Evolutionary conservation across 331 rosid species (phyloP).

Genomic region (Quercus lobata): DNA sequence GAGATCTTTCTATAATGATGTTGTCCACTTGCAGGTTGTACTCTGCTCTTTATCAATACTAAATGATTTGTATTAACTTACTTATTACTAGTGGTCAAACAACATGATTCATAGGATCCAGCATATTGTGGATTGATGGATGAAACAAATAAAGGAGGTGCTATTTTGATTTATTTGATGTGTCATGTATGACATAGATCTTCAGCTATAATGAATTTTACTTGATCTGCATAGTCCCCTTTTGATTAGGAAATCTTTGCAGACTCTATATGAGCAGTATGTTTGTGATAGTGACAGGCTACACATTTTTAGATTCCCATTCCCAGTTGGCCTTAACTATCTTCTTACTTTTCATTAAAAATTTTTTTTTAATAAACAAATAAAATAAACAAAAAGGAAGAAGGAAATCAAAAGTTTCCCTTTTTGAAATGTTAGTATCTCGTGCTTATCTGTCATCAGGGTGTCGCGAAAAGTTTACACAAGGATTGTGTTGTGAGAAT

Average conservation of each 20-base stretch:
- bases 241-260: neutral
- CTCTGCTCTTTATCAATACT: constrained; percentile 2
- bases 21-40: constrained; percentile 77
- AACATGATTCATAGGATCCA: no score
- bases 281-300: neutral
- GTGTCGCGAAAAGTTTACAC: constrained; percentile 62
- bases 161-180: neutral
- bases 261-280: neutral
- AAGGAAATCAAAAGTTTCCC: neutral
- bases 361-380: no score
- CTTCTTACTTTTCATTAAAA: neutral
- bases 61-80: neutral
- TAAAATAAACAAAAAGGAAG: neutral
- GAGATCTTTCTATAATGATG: constrained; percentile 73
- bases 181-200: neutral
- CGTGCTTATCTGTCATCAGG: constrained; percentile 36
- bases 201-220: neutral
- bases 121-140: neutral
- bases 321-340: neutral
- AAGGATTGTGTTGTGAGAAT: constrained; percentile 59
- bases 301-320: neutral
- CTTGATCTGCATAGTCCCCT: no score
- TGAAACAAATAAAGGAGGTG: neutral
- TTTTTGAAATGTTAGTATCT: constrained; percentile 3
- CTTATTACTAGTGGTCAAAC: neutral